Percentiles rank a stretch among this genome's conserved stretches.
phyloP scores from a whole-genome alignment of 805 yeast genomes.

The Pichia sporocuriosa region DNA sequence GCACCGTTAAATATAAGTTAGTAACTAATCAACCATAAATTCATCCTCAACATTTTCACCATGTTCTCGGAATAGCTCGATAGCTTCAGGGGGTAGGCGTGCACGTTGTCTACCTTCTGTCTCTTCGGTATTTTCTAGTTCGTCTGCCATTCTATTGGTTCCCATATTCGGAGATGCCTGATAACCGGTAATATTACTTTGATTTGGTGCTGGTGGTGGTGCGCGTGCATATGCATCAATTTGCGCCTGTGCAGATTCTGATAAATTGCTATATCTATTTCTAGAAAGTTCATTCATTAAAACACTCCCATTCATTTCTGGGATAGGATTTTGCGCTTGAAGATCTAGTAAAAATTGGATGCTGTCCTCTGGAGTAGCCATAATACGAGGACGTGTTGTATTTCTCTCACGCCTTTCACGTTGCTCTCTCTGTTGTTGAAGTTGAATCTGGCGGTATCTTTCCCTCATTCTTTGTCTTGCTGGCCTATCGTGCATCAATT shows the following conservation, averaged over 20 bases:
- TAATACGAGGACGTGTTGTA: background rate
- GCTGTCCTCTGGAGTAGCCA: constrained; percentile 1
- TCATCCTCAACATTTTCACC: constrained; percentile 42
- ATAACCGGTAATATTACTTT: too few species aligned
- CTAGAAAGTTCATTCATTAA: background rate
- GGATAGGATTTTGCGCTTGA: constrained; percentile 1
- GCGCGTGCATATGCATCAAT: too few species aligned
- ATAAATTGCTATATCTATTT: background rate
- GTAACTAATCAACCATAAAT: constrained; percentile 28
- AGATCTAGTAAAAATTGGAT: background rate
- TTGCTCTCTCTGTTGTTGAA: constrained; percentile 13
- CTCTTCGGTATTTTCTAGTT: background rate
- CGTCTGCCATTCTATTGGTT: background rate
- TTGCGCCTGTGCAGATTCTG: too few species aligned
- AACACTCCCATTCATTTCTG: background rate
- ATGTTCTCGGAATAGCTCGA: background rate
- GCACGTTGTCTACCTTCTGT: constrained; percentile 9
- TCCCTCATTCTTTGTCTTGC: constrained; percentile 10
- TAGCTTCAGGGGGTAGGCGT: constrained; percentile 5
- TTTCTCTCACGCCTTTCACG: background rate
- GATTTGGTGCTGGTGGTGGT: too few species aligned
- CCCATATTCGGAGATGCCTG: background rate
- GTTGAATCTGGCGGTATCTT: constrained; percentile 8
- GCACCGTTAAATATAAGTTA: background rate
- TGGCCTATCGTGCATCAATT: constrained; percentile 19